Conservation (phyloP, 345 rosid species). For the Cochlearia excelsa region DNA sequence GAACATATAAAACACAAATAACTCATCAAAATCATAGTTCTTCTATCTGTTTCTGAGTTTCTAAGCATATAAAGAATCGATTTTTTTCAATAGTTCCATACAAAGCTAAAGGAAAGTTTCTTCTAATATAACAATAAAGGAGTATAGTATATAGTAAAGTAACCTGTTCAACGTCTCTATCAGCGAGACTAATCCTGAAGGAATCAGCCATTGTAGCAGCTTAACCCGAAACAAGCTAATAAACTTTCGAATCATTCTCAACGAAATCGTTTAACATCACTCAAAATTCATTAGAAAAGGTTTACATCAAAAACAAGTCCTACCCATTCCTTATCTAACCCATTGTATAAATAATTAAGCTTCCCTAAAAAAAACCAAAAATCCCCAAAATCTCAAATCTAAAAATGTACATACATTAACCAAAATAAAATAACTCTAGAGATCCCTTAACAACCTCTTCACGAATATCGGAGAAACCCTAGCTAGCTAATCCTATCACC, state of each 20-base stretch:
- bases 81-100: not conserved
- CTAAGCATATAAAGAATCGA: too few relatives aligned
- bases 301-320: not conserved
- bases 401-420: conserved; percentile 25
- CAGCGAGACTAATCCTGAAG: conserved; percentile 57
- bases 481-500: not conserved
- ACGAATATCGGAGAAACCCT: not conserved
- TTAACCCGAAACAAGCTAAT: conserved; percentile 36
- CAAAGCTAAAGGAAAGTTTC: not conserved
- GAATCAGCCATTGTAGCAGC: conserved; percentile 77
- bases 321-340: conserved; percentile 31
- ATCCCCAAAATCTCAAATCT: conserved; percentile 22
- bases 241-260: conserved; percentile 52
- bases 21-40: not conserved
- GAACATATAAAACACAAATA: not conserved
- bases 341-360: conserved; percentile 17
- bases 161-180: conserved; percentile 86
- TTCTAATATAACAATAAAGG: not conserved
- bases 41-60: not conserved
- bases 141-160: not conserved
- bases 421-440: not conserved
- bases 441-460: conserved; percentile 14
- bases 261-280: conserved; percentile 31
- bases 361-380: conserved; percentile 6
- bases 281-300: conserved; percentile 15